These are phyloP conservation scores for Metschnikowia anglica DNA, from an alignment of 805 yeast species.

Conservation along the genomic window DNA sequence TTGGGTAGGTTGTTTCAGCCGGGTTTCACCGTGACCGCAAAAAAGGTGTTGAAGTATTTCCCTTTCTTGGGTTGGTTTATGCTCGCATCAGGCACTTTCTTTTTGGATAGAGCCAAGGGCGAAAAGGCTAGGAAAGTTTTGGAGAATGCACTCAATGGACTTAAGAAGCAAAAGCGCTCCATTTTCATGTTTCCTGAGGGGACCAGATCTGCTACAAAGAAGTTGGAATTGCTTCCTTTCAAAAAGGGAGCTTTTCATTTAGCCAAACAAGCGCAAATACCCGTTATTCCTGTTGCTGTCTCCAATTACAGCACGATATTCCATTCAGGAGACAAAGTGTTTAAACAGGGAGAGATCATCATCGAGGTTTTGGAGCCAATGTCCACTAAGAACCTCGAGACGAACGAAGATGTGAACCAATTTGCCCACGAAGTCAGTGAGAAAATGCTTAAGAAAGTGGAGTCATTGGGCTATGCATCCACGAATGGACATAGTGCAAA, in stretches of 20 bases:
- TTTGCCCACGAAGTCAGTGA: conserved; percentile 58
- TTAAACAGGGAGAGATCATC: conserved; percentile 72
- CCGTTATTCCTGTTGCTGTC: conserved; percentile 84
- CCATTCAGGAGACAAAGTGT: conserved; percentile 58
- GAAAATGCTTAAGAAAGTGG: conserved; percentile 49
- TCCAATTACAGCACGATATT: conserved; percentile 79
- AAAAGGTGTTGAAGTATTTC: conserved; percentile 73
- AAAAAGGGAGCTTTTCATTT: conserved; percentile 98
- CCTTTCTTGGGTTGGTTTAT: conserved; percentile 98
- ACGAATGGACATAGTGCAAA: conserved; percentile 8
- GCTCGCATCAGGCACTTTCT: conserved; percentile 86
- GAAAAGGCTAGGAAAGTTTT: conserved; percentile 74
- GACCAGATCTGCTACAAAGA: conserved; percentile 76
- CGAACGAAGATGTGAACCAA: conserved; percentile 66
- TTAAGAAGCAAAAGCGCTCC: conserved; percentile 66
- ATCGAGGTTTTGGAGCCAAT: conserved; percentile 83
- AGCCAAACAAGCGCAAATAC: conserved; percentile 89
- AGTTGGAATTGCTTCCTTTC: conserved; percentile 75
- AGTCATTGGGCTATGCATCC: conserved; percentile 41
- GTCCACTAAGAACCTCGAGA: conserved; percentile 59
- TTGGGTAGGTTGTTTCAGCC: conserved; percentile 84
- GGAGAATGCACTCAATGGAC: conserved; percentile 60
- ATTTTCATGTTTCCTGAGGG: conserved; percentile 97
- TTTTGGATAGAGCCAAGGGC: conserved; percentile 79
- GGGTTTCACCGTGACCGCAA: conserved; percentile 90